These are phyloP conservation scores for Ceratocystis smalleyi DNA, from an alignment of 2,329 filamentous ascomycete species.

Conservation along the genomic window DNA sequence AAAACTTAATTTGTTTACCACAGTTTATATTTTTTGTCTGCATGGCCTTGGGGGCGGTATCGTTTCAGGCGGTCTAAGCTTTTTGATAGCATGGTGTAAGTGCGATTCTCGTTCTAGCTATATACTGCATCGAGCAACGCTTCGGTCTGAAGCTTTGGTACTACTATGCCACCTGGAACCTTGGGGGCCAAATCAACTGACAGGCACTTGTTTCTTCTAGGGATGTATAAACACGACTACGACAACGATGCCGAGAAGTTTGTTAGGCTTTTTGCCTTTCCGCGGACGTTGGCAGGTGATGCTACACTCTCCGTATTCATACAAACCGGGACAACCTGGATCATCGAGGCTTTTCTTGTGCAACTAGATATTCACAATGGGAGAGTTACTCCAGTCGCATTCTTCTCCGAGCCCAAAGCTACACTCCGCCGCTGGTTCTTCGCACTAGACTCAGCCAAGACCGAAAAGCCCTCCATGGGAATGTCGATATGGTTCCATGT, in stretches of 20 bases:
- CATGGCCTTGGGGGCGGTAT: slow-evolving; percentile 33
- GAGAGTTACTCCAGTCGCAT: slow-evolving; percentile 33
- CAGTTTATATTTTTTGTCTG: slow-evolving; percentile 32
- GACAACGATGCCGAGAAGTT: slow-evolving; percentile 21
- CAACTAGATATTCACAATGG: slow-evolving; percentile 31
- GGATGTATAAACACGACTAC: slow-evolving; percentile 30
- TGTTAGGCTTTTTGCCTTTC: slow-evolving; percentile 34
- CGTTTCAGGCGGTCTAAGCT: slow-evolving; percentile 37
- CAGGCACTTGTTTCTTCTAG: slow-evolving; percentile 21
- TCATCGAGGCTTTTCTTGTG: slow-evolving; percentile 34
- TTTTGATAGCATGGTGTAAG: slow-evolving; percentile 36
- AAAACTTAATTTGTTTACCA: slow-evolving; percentile 28
- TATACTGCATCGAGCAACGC: too few species aligned
- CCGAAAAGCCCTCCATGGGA: slow-evolving; percentile 19
- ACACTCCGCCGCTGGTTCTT: slow-evolving; percentile 28
- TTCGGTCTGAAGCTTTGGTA: too few species aligned
- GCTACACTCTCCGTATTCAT: slow-evolving; percentile 36
- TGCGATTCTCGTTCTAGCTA: neutral
- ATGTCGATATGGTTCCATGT: slow-evolving; percentile 31
- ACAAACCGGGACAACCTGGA: slow-evolving; percentile 37
- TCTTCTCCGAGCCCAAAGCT: slow-evolving; percentile 25
- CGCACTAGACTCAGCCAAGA: slow-evolving; percentile 25
- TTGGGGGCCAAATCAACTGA: neutral
- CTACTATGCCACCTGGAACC: neutral
- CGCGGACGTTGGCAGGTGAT: slow-evolving; percentile 37